These are phyloP conservation scores for Talaromyces rugulosus DNA, from an alignment of 2,329 filamentous ascomycete genomes.

Conservation along the genomic window DNA sequence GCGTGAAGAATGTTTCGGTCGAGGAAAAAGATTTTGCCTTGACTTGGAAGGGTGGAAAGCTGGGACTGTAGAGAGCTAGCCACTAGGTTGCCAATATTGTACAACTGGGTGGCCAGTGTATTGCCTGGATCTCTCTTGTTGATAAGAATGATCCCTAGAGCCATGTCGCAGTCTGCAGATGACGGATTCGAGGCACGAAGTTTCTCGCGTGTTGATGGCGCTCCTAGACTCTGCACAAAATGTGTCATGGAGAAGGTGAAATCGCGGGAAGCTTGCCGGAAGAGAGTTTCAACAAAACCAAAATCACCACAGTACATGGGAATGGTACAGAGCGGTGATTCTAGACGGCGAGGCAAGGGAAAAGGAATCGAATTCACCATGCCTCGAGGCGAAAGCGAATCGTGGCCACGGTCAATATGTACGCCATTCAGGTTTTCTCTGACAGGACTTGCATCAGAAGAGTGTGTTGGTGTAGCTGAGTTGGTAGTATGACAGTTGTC, in stretches of 20 bases:
- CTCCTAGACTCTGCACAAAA: slow-evolving; percentile 18
- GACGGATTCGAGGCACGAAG: slow-evolving; percentile 20
- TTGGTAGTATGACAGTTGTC: not conserved
- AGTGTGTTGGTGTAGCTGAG: not conserved
- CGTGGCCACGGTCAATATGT: not conserved
- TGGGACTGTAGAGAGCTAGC: slow-evolving; percentile 9
- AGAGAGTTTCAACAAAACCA: slow-evolving; percentile 7
- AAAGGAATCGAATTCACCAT: not conserved
- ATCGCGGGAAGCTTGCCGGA: slow-evolving; percentile 6
- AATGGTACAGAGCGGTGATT: slow-evolving; percentile 23
- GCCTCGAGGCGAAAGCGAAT: not conserved
- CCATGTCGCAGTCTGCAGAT: slow-evolving; percentile 13
- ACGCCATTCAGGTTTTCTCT: not conserved
- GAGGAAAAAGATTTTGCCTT: slow-evolving; percentile 32
- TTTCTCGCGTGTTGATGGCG: not conserved
- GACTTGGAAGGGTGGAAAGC: slow-evolving; percentile 2
- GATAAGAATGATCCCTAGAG: slow-evolving; percentile 27
- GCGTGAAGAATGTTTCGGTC: slow-evolving; percentile 21
- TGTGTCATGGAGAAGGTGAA: slow-evolving; percentile 14
- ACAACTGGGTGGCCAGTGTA: slow-evolving; percentile 22
- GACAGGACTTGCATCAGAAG: not conserved
- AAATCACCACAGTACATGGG: slow-evolving; percentile 22
- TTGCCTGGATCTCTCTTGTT: slow-evolving; percentile 15
- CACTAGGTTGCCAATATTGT: slow-evolving; percentile 18
- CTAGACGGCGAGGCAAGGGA: not conserved